Conservation (phyloP, 768 basidiomycete genomes). For the Agrocybe praecox region DNA sequence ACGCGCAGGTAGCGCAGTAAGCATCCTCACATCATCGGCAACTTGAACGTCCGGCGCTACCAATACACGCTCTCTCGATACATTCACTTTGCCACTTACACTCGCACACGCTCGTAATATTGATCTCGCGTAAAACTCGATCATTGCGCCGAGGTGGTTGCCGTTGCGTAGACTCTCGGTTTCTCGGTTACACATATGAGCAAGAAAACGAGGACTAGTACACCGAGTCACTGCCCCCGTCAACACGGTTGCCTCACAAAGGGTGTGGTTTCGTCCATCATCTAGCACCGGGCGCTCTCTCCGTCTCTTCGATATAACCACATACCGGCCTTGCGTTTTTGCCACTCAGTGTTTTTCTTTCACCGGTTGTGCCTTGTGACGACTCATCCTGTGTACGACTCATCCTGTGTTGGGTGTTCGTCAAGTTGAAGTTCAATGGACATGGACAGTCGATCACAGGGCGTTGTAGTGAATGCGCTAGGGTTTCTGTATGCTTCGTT, state of each 20-base stretch:
- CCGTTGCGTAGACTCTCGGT: conserved; percentile 1
- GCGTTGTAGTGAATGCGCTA: conserved; percentile 28
- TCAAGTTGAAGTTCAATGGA: background rate
- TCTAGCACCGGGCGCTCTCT: background rate
- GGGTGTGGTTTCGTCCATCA: too few relatives aligned
- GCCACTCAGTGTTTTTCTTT: background rate
- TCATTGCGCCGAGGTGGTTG: background rate
- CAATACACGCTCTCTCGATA: too few relatives aligned
- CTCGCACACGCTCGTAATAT: background rate
- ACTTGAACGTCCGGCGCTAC: too few relatives aligned
- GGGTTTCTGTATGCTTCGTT: conserved; percentile 34
- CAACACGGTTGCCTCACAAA: background rate
- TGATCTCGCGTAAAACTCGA: background rate
- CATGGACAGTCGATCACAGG: conserved; percentile 20
- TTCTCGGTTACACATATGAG: conserved; percentile 1
- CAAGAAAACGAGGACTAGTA: background rate
- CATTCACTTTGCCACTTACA: too few relatives aligned
- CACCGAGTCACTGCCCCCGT: background rate
- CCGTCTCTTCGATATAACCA: background rate
- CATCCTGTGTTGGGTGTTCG: background rate
- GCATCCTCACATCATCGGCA: too few relatives aligned
- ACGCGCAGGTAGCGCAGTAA: too few relatives aligned
- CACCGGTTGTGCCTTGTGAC: background rate
- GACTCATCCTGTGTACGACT: too few relatives aligned
- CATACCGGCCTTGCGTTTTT: background rate